phyloP scores from a whole-genome alignment of 129 eudicot genomes.

The Cynara cardunculus region DNA sequence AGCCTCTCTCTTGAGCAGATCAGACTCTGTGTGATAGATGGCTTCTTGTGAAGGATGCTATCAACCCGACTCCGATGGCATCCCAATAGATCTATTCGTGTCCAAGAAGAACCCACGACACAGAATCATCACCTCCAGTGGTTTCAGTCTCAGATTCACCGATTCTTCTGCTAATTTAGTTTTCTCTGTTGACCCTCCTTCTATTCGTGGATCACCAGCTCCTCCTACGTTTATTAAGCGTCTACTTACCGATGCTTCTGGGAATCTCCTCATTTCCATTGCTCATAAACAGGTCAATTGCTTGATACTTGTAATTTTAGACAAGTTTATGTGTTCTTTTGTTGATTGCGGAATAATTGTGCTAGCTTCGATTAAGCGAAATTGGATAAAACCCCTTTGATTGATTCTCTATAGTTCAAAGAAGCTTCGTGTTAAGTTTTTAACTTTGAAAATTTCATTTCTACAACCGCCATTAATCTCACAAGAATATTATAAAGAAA shows the following conservation, averaged over 20 bases:
- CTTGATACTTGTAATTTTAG: background rate
- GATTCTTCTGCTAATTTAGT: slow-evolving; percentile 55
- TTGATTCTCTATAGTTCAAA: background rate
- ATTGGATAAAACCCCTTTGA: background rate
- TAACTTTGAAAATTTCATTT: no score
- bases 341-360: no score
- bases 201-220: background rate
- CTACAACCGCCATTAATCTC: no score
- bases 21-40: background rate
- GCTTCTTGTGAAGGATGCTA: background rate
- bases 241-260: slow-evolving; percentile 47
- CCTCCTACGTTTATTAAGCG: background rate
- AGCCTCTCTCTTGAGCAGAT: no score
- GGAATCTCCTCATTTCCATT: slow-evolving; percentile 39
- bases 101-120: slow-evolving; percentile 26
- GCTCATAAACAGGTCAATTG: slow-evolving; percentile 23
- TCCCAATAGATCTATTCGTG: slow-evolving; percentile 63
- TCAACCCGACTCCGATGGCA: slow-evolving; percentile 28
- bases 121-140: background rate
- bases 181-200: slow-evolving; percentile 28
- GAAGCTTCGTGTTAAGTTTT: background rate
- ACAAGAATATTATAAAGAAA: no score
- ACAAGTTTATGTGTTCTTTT: no score
- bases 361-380: no score
- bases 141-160: slow-evolving; percentile 27